A percentile compares a stretch with the other conserved stretches of the same genome.
Evolutionary conservation across 768 basidiomycete genomes (phyloP).

Genomic region (Mycena kentingensis): DNA sequence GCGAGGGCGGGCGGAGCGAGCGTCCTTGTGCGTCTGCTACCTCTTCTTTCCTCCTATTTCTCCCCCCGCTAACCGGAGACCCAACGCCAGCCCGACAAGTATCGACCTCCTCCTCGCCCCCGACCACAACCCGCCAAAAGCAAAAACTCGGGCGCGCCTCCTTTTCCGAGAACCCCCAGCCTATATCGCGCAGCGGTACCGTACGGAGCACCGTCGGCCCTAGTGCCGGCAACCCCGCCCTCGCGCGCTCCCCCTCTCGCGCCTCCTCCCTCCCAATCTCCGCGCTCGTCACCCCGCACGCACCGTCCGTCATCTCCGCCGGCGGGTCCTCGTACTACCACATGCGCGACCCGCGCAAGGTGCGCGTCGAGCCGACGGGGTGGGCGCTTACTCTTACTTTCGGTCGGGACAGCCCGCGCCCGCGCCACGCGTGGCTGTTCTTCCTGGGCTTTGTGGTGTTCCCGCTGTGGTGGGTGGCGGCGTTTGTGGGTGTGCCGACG

Average conservation of each 20-base stretch:
- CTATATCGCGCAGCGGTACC: constrained; percentile 46
- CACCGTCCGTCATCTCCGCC: constrained; percentile 62
- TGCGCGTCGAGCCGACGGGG: constrained; percentile 57
- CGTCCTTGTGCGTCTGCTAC: background rate
- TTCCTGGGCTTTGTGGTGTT: constrained; percentile 70
- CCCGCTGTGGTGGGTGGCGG: constrained; percentile 67
- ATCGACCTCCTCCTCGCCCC: constrained; percentile 61
- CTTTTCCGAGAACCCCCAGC: constrained; percentile 43
- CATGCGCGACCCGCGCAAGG: constrained; percentile 79
- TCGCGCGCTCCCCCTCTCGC: constrained; percentile 31
- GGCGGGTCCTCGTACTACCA: constrained; percentile 51
- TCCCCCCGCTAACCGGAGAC: background rate
- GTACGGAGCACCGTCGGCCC: constrained; percentile 28
- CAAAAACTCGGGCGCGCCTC: constrained; percentile 39
- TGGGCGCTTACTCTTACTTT: constrained; percentile 60
- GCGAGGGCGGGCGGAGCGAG: background rate
- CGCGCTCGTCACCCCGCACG: constrained; percentile 76
- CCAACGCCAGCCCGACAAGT: constrained; percentile 49
- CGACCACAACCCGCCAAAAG: constrained; percentile 67
- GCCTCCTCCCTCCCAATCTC: constrained; percentile 66
- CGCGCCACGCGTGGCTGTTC: constrained; percentile 73
- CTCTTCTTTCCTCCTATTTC: background rate
- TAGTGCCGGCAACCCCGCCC: constrained; percentile 36
- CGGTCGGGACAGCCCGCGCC: constrained; percentile 40
- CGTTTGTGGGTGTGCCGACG: constrained; percentile 53